Evolutionary conservation across 2,329 filamentous ascomycete genomes (phyloP).

Genomic region (Pseudogymnoascus sp.): DNA sequence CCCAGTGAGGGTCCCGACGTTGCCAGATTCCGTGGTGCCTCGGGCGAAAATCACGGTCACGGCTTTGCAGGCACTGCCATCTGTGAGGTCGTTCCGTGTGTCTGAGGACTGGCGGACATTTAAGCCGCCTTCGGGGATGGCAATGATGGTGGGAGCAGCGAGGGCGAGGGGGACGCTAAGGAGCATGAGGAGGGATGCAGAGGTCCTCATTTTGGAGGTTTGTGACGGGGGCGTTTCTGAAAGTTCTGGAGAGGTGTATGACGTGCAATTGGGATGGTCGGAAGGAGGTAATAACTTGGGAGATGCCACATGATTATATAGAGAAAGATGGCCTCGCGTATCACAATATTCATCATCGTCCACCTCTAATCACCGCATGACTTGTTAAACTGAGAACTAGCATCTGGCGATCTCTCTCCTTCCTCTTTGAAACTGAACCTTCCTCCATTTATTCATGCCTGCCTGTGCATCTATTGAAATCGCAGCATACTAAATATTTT

Average conservation of each 20-base stretch:
- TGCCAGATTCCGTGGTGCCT: constrained; percentile 45
- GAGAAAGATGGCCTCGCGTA: background rate
- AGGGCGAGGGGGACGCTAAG: background rate
- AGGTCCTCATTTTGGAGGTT: constrained; percentile 4
- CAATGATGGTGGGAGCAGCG: background rate
- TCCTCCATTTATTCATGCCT: background rate
- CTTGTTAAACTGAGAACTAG: background rate
- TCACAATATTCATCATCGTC: background rate
- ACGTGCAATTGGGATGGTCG: background rate
- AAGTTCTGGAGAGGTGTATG: background rate
- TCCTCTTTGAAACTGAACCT: background rate
- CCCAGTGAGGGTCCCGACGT: constrained; percentile 42
- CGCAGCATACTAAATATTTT: background rate
- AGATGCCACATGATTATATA: background rate
- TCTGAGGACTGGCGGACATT: background rate
- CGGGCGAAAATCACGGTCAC: constrained; percentile 50
- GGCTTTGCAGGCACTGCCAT: constrained; percentile 32
- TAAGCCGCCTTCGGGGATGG: background rate
- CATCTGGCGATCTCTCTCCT: background rate
- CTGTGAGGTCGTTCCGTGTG: constrained; percentile 19
- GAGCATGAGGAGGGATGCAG: background rate
- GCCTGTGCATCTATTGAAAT: background rate
- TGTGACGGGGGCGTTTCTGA: background rate
- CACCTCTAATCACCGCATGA: background rate
- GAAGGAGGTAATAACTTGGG: background rate